A percentile compares a stretch with the other conserved stretches of the same genome.
Evolutionary conservation across 768 basidiomycete genomes (phyloP).

Genomic region (Steccherinum ochraceum): DNA sequence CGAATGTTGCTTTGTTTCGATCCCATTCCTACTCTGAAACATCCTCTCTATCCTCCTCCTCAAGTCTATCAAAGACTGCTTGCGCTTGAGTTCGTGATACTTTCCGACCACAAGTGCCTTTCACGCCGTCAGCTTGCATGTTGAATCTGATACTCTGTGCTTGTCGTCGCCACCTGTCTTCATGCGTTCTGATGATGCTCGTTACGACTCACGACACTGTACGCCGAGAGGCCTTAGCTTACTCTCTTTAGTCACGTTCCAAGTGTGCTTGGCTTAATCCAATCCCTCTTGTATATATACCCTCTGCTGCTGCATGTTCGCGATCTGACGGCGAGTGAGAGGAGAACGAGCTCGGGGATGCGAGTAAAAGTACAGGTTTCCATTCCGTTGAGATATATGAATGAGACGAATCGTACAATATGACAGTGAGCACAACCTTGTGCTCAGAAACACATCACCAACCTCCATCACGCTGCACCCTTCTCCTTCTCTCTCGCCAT

Average conservation of each 20-base stretch:
- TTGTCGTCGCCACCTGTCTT: background rate
- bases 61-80: background rate
- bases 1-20: background rate
- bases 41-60: background rate
- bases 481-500: slow-evolving; percentile 32
- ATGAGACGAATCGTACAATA: too few relatives aligned
- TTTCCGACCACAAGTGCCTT: slow-evolving; percentile 9
- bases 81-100: slow-evolving; percentile 10
- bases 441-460: too few relatives aligned
- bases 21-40: background rate
- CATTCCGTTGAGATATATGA: too few relatives aligned
- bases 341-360: too few relatives aligned
- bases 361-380: too few relatives aligned
- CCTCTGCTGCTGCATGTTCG: too few relatives aligned
- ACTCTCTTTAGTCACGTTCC: slow-evolving; percentile 13
- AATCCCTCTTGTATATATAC: too few relatives aligned
- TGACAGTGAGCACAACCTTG: too few relatives aligned
- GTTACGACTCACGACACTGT: slow-evolving; percentile 14
- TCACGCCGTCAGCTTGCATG: slow-evolving; percentile 6
- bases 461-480: slow-evolving; percentile 10
- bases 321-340: too few relatives aligned
- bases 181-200: slow-evolving; percentile 2
- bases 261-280: background rate
- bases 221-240: slow-evolving; percentile 13
- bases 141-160: background rate